A percentile compares a stretch with the other conserved stretches of the same genome.
Evolutionary conservation across 768 basidiomycete genomes (phyloP).

Genomic region (Dendrothele bispora): DNA sequence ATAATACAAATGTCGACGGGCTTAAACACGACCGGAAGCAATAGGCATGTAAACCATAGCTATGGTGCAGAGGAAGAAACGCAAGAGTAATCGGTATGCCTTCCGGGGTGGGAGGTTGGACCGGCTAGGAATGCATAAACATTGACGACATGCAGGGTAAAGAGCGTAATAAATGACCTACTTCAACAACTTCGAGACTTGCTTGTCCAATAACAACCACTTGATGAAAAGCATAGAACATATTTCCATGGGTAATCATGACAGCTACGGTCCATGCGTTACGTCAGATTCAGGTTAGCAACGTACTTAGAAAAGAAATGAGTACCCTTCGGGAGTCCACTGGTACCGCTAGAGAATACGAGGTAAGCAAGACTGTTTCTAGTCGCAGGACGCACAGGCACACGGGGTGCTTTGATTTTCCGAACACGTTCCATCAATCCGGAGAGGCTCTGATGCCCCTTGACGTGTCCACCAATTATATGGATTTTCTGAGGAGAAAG

Average conservation of each 20-base stretch:
- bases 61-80: conserved; percentile 69
- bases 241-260: conserved; percentile 73
- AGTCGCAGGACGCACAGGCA: conserved; percentile 43
- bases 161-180: conserved; percentile 30
- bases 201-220: conserved; percentile 27
- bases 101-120: conserved; percentile 38
- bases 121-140: conserved; percentile 29
- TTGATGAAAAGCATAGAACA: conserved; percentile 47
- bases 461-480: conserved; percentile 42
- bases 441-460: conserved; percentile 43
- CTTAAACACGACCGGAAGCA: conserved; percentile 46
- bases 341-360: conserved; percentile 78
- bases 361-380: conserved; percentile 66
- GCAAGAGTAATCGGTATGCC: conserved; percentile 50
- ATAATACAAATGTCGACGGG: conserved; percentile 49
- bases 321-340: conserved; percentile 71
- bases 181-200: conserved; percentile 33
- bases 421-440: conserved; percentile 43
- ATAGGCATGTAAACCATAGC: conserved; percentile 58
- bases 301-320: too few relatives aligned
- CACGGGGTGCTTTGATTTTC: conserved; percentile 34
- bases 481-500: conserved; percentile 45
- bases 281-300: too few relatives aligned
- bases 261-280: conserved; percentile 43
- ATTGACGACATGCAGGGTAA: background rate